Conservation (phyloP, 2,329 filamentous ascomycete genomes). For the Ilyonectria destructans region DNA sequence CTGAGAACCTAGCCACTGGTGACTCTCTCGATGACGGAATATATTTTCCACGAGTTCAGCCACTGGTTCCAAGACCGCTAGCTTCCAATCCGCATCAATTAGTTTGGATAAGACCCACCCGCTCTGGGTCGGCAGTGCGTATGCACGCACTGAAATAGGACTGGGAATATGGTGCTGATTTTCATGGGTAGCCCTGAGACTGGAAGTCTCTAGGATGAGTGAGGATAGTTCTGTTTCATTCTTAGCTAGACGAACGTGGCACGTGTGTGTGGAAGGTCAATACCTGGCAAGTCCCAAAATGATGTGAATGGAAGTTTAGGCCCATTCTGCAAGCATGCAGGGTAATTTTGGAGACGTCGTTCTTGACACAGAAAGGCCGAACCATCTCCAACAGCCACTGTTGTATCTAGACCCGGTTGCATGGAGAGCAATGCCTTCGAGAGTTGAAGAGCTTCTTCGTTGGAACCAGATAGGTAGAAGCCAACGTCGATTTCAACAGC, state of each 20-base stretch:
- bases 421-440: neutral
- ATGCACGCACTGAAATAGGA: neutral
- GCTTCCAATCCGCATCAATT: neutral
- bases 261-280: no score
- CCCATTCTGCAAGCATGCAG: neutral
- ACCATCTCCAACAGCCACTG: neutral
- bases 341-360: neutral
- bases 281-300: neutral
- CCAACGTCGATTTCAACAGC: neutral
- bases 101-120: neutral
- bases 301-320: neutral
- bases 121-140: no score
- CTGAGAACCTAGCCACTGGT: no score
- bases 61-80: neutral
- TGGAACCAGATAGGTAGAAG: neutral
- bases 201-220: neutral
- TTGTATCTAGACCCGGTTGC: neutral
- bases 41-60: neutral
- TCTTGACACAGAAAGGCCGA: neutral
- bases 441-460: neutral
- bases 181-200: neutral
- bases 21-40: no score
- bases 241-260: no score
- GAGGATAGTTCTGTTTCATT: no score
- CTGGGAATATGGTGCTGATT: no score